Conservation (phyloP, 495 filamentous ascomycete genomes). For the Hyaloscypha variabilis region DNA sequence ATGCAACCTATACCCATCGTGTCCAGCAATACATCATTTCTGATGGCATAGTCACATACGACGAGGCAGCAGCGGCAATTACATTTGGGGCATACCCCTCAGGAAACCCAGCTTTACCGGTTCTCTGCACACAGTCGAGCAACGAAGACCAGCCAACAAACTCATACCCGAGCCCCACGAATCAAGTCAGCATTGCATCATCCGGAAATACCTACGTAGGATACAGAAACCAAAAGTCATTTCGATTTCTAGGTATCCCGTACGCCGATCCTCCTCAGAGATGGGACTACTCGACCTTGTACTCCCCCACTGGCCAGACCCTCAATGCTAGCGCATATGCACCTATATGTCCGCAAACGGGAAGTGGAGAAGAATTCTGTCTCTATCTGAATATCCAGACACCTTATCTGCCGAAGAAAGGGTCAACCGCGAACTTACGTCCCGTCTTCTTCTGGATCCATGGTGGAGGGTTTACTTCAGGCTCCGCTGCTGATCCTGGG, state of each 20-base stretch:
- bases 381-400: conserved; percentile 49
- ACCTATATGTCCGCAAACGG: conserved; percentile 46
- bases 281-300: conserved; percentile 47
- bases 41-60: conserved; percentile 36
- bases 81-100: conserved; percentile 21
- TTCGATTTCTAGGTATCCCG: conserved; percentile 54
- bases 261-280: conserved; percentile 51
- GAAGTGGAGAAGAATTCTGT: conserved; percentile 49
- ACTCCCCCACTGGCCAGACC: conserved; percentile 42
- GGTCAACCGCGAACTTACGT: conserved; percentile 40
- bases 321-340: conserved; percentile 46
- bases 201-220: conserved; percentile 44
- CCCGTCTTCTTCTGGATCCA: conserved; percentile 65
- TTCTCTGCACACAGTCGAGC: conserved; percentile 48
- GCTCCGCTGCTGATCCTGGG: conserved; percentile 44
- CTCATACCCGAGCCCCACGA: conserved; percentile 23
- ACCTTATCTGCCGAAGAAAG: conserved; percentile 34
- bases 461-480: conserved; percentile 59
- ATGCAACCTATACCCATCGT: conserved; percentile 23
- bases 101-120: conserved; percentile 34
- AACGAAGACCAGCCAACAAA: conserved; percentile 25
- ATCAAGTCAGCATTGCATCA: conserved; percentile 38
- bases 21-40: conserved; percentile 38
- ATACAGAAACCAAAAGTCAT: conserved; percentile 54
- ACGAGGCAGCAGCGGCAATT: conserved; percentile 18